Conservation (phyloP, 176 grass and related monocot genomes). For the Carex myosuroides region DNA sequence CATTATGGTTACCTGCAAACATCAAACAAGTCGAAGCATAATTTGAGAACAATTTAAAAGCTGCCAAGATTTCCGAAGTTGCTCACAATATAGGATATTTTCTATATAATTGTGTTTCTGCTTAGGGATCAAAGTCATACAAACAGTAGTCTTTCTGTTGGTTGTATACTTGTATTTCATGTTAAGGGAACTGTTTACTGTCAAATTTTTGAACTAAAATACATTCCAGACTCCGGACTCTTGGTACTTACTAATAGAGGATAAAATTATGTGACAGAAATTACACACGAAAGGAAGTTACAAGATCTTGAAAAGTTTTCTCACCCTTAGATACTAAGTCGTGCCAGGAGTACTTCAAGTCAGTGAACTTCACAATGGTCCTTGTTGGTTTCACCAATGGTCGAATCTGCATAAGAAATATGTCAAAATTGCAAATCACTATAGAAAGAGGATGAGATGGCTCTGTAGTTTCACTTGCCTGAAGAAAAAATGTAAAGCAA, state of each 20-base stretch:
- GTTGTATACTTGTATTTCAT: no score
- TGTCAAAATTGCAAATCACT: slow-evolving; percentile 12
- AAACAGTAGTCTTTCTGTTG: background rate
- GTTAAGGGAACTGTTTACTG: background rate
- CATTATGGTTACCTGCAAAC: slow-evolving; percentile 88
- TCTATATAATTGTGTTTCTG: background rate
- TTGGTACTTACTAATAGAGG: background rate
- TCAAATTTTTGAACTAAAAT: background rate
- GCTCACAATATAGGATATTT: background rate
- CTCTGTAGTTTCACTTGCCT: slow-evolving; percentile 38
- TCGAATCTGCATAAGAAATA: slow-evolving; percentile 58
- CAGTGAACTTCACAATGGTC: slow-evolving; percentile 42
- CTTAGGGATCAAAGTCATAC: background rate
- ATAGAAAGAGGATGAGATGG: slow-evolving; percentile 1
- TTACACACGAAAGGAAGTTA: background rate
- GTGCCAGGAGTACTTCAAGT: slow-evolving; percentile 75
- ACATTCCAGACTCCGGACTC: background rate
- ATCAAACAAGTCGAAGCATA: slow-evolving; percentile 21
- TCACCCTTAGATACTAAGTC: slow-evolving; percentile 80
- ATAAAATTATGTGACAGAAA: background rate
- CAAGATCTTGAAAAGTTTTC: slow-evolving; percentile 19
- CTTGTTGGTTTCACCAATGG: slow-evolving; percentile 72
- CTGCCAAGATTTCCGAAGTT: background rate
- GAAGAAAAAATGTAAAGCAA: slow-evolving; percentile 97
- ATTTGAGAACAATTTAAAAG: slow-evolving; percentile 11